Evolutionary conservation across 352 stramenopile species (phyloP).

Genomic region (Phytophthora sp.): DNA sequence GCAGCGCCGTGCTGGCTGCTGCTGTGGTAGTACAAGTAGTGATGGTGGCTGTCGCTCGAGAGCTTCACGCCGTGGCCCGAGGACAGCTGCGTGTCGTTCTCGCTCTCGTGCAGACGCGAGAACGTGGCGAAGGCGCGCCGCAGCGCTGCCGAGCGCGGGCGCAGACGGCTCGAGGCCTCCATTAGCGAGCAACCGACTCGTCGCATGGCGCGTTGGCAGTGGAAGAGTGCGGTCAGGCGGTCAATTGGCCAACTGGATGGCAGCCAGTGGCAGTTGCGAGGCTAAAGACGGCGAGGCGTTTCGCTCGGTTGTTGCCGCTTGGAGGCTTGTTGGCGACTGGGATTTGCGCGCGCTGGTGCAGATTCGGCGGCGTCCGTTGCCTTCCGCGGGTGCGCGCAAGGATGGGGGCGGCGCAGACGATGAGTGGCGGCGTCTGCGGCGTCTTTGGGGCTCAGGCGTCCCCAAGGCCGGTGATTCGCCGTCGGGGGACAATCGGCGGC

Average conservation of each 20-base stretch:
- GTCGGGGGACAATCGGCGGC: too few species aligned
- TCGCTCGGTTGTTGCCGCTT: too few species aligned
- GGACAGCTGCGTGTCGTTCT: conserved; percentile 17
- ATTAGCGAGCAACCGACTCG: conserved; percentile 23
- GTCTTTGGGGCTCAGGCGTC: too few species aligned
- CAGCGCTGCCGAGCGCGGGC: conserved; percentile 2
- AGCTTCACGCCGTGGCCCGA: conserved; percentile 1
- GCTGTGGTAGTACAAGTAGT: conserved; percentile 32
- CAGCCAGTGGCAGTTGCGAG: too few species aligned
- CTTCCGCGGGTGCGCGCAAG: too few species aligned
- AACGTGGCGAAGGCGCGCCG: conserved; percentile 8
- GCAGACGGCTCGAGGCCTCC: conserved; percentile 6
- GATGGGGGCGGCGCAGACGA: too few species aligned
- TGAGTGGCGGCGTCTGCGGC: too few species aligned
- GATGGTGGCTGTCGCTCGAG: conserved; percentile 5
- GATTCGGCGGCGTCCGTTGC: too few species aligned
- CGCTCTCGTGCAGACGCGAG: conserved; percentile 6
- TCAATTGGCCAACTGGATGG: conserved; percentile 21
- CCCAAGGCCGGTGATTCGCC: too few species aligned
- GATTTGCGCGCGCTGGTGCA: too few species aligned
- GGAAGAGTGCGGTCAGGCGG: neutral
- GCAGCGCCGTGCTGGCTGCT: conserved; percentile 23
- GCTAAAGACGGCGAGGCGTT: conserved; percentile 13
- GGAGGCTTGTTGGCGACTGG: too few species aligned
- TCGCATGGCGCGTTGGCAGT: conserved; percentile 16